Percentiles rank a stretch among this genome's conserved stretches.
Evolutionary conservation across 73 alveolate genomes (phyloP).

Genomic region (Tetrahymena elliotti): DNA sequence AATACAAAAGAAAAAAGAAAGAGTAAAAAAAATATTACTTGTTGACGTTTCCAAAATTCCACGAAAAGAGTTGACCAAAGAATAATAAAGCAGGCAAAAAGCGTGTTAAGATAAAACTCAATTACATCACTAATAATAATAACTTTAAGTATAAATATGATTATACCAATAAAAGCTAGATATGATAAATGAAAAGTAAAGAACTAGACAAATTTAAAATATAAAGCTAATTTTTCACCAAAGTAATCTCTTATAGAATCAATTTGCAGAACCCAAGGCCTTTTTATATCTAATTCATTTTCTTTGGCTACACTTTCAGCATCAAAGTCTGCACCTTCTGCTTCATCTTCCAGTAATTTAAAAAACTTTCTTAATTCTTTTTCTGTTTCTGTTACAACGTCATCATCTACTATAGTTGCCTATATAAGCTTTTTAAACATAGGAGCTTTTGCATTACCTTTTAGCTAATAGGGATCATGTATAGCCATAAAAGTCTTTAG

Average conservation of each 20-base stretch:
- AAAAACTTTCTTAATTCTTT: conserved; percentile 7
- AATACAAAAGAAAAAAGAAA: too few species aligned
- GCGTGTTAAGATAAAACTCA: neutral
- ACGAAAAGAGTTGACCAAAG: conserved; percentile 24
- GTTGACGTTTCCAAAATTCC: conserved; percentile 21
- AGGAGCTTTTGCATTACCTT: conserved; percentile 6
- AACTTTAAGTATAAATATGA: neutral
- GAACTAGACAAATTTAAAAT: conserved; percentile 12
- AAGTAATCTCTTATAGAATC: conserved; percentile 23
- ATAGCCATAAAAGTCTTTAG: conserved; percentile 10
- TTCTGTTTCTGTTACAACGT: neutral
- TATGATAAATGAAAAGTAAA: conserved; percentile 15
- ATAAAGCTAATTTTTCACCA: conserved; percentile 27
- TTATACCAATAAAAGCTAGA: conserved; percentile 14
- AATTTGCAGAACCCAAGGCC: conserved; percentile 27
- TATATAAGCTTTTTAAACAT: conserved; percentile 5
- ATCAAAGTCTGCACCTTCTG: conserved; percentile 34
- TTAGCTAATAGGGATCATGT: conserved; percentile 19
- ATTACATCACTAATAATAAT: neutral
- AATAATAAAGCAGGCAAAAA: conserved; percentile 10
- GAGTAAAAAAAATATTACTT: neutral
- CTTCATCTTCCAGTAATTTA: conserved; percentile 24
- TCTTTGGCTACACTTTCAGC: conserved; percentile 17
- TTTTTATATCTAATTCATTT: neutral
- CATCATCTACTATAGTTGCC: neutral